phyloP scores from a whole-genome alignment of 352 stramenopile species.

The Pythium chondricola region DNA sequence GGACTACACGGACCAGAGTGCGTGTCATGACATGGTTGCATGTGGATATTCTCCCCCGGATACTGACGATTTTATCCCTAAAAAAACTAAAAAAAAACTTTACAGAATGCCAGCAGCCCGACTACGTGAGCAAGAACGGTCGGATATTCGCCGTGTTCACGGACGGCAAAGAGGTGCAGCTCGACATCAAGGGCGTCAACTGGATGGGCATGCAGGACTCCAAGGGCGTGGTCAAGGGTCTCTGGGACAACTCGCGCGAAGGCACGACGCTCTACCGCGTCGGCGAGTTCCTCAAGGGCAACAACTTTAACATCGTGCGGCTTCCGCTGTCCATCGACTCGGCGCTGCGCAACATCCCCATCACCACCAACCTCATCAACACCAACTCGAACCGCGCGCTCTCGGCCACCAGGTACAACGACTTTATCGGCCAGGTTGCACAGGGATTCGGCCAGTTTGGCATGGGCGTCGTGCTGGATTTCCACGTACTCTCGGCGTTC shows the following conservation, averaged over 20 bases:
- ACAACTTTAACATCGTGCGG: constrained; percentile 80
- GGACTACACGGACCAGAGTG: constrained; percentile 54
- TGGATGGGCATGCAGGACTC: constrained; percentile 79
- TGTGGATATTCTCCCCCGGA: no score
- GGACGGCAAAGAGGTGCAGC: constrained; percentile 44
- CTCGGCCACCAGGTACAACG: constrained; percentile 55
- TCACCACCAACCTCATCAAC: constrained; percentile 66
- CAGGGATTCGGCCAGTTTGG: constrained; percentile 71
- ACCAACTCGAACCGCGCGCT: constrained; percentile 81
- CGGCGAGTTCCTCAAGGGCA: constrained; percentile 59
- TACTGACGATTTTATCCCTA: no score
- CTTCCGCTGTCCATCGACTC: constrained; percentile 69
- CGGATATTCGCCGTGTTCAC: constrained; percentile 54
- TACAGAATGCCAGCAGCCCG: constrained; percentile 69
- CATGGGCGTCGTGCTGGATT: constrained; percentile 76
- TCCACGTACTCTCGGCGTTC: constrained; percentile 57
- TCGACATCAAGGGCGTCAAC: constrained; percentile 84
- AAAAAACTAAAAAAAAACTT: constrained; percentile 2
- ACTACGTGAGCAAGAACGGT: constrained; percentile 78
- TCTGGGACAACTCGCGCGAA: constrained; percentile 80
- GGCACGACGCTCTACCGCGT: constrained; percentile 76
- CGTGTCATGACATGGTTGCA: background rate
- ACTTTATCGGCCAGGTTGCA: constrained; percentile 47
- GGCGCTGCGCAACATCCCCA: constrained; percentile 56
- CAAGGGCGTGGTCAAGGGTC: constrained; percentile 60